Conservation (phyloP, 2,329 filamentous ascomycete genomes). For the Botrytis sinoallii region DNA sequence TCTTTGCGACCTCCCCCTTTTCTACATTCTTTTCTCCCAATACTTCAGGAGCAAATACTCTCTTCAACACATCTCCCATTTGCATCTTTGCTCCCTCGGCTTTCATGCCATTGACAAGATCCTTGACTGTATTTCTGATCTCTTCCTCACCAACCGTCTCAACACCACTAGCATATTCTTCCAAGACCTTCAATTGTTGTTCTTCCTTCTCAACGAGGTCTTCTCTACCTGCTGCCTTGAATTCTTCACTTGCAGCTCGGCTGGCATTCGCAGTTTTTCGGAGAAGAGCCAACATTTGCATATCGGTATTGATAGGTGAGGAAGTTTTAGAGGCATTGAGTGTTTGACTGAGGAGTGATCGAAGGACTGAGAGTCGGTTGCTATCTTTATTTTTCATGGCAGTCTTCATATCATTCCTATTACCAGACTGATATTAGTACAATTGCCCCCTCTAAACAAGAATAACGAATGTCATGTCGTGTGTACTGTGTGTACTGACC, state of each 20-base stretch:
- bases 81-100: conserved; percentile 46
- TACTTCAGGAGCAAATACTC: conserved; percentile 49
- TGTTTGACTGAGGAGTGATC: conserved; percentile 64
- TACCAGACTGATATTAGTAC: not conserved
- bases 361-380: conserved; percentile 64
- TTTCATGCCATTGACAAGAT: conserved; percentile 50
- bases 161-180: conserved; percentile 60
- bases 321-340: conserved; percentile 74
- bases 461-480: not conserved
- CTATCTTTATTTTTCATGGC: conserved; percentile 65
- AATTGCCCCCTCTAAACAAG: too few species aligned
- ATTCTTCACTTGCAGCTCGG: conserved; percentile 60
- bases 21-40: conserved; percentile 65
- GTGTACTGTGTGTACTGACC: conserved; percentile 30
- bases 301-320: conserved; percentile 66
- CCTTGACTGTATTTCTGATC: conserved; percentile 52
- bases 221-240: conserved; percentile 58
- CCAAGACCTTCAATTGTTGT: conserved; percentile 60
- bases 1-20: conserved; percentile 55
- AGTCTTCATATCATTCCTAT: conserved; percentile 55
- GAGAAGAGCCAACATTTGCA: conserved; percentile 65
- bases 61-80: conserved; percentile 63
- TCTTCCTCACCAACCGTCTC: conserved; percentile 57
- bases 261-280: conserved; percentile 59
- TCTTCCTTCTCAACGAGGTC: conserved; percentile 72